phyloP scores from a whole-genome alignment of 768 basidiomycete species.

The Saitozyma podzolica region DNA sequence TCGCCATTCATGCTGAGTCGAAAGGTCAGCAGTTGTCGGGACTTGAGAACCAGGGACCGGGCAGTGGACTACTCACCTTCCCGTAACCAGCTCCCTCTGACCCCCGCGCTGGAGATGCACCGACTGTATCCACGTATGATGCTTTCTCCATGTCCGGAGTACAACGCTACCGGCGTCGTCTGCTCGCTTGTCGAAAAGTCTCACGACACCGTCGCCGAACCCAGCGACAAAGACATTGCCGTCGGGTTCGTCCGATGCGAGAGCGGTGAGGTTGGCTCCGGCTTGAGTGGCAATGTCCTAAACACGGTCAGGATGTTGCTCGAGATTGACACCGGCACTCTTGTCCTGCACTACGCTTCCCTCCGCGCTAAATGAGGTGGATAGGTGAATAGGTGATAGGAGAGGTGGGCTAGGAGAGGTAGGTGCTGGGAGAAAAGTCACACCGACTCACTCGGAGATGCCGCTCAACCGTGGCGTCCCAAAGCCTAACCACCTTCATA shows the following conservation, averaged over 20 bases:
- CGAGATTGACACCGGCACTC: constrained; percentile 56
- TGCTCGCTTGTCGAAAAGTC: constrained; percentile 87
- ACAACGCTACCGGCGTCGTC: constrained; percentile 66
- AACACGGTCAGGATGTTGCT: not conserved
- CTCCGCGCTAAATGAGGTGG: too few species aligned
- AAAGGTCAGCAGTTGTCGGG: constrained; percentile 5
- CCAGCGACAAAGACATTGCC: constrained; percentile 82
- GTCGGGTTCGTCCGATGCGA: constrained; percentile 73
- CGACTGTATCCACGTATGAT: constrained; percentile 85
- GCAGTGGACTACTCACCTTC: constrained; percentile 61
- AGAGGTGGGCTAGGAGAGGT: not conserved
- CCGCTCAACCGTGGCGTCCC: constrained; percentile 89
- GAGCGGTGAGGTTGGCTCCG: constrained; percentile 82
- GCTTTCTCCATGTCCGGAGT: constrained; percentile 72
- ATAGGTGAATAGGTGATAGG: not conserved
- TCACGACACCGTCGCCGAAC: constrained; percentile 87
- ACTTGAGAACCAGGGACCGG: not conserved
- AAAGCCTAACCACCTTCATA: constrained; percentile 79
- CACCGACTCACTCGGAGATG: constrained; percentile 32
- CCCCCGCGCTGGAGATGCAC: constrained; percentile 77
- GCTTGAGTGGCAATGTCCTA: constrained; percentile 88
- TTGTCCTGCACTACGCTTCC: not conserved
- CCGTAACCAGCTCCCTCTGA: constrained; percentile 73
- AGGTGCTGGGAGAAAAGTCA: too few species aligned
- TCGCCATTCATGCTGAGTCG: constrained; percentile 74